Evolutionary conservation across 805 yeast genomes (phyloP), one percentile per base, ranked within the genome.

Genomic region (Cyberlindnera samutprakarnensis): DNA sequence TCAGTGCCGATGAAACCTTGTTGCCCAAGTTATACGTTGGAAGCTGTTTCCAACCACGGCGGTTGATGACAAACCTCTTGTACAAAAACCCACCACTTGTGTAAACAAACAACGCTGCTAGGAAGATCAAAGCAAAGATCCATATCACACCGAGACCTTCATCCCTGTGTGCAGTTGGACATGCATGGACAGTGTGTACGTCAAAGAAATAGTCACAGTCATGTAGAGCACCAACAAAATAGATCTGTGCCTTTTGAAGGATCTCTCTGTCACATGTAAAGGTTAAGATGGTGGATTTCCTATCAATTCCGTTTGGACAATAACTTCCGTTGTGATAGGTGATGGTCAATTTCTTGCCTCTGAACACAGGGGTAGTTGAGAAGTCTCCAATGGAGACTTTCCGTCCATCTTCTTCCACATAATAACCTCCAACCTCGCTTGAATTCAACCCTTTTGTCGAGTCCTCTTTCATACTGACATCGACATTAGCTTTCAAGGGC

Each of bases 161-260:
- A 10, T 68, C 72, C 44, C 75, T 70, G 31, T 78, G 75, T 8
- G 83, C 75, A 1, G 87, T 79, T 0, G 94, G 84, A 55, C 96
- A 86, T 0, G 94, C 95, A 57, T 78, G 81, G 26, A 83, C 75
- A 4, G 94, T 82, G 42, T 86, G 61, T 20, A 85, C 86, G 49
- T 86, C 95, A 53, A 86, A 86, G 49, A 79, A 72, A 54, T 83
- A 86, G 23, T 79, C 74, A 56, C 96, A 86, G 40, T 86, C 83
- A 52, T 84, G 72, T 25, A 72, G 49, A 6, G 75, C 74, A 2
- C 92, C 92, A 20, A 86, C 68, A 51, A 68, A 85, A 13, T 82
- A 68, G 1, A 85, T 62, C 22, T 72, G 64, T 0, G 88, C 92
- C 38, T 72, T 72, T 6, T 72, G 57, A 51, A 71, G 55, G 48